Base-by-base conservation (phyloP, 345 rosid genomes). In the Lepidium didymum region DNA sequence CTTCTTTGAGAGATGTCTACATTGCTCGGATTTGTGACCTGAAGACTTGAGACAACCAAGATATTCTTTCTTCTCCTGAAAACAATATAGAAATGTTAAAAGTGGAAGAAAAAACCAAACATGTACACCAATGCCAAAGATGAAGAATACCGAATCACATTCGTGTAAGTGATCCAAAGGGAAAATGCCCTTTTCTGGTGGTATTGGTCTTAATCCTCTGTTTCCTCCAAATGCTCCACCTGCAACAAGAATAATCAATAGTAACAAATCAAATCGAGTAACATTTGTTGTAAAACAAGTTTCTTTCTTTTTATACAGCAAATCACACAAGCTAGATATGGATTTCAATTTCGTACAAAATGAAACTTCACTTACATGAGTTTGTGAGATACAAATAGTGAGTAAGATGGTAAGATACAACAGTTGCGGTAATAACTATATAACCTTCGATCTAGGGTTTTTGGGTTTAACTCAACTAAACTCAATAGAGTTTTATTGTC, bases 151-250 rank as follows among this genome's bases (percentile, higher is more conserved):
- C 88, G 66, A 15, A 73, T 94, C 99, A 50, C 97, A 94, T 75
- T 86, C 80, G 68, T 87, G 96, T 80, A 85, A 50, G 62, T 94
- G 95, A 76, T 94, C 99, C 81, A 94, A 78, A 60, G 96, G 99
- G 74, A 94, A 91, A 68, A 91, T 70, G 66, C 97, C 99, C 56
- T 94, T 91, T 59, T 91, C 97, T 2, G 99, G 97, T 13, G 99
- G 97, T 52, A 89, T 91, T 0, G 99, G 96, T 40, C 91, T 84
- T 59, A 76, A 41, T 64, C 99, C 99, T 74, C 97, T 87, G 67
- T 80, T 87, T 73, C 99, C 96, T 62, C 99, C 99, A 77, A 89
- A 91, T 60, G 96, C 96, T 58, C 97, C 99, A 62, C 96, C 99
- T 91, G 74, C 67, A 33, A 73, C 25, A 62, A 27, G 16, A 41